Evolutionary conservation across 495 filamentous ascomycete genomes (phyloP).

Genomic region (Amorphotheca resinae): DNA sequence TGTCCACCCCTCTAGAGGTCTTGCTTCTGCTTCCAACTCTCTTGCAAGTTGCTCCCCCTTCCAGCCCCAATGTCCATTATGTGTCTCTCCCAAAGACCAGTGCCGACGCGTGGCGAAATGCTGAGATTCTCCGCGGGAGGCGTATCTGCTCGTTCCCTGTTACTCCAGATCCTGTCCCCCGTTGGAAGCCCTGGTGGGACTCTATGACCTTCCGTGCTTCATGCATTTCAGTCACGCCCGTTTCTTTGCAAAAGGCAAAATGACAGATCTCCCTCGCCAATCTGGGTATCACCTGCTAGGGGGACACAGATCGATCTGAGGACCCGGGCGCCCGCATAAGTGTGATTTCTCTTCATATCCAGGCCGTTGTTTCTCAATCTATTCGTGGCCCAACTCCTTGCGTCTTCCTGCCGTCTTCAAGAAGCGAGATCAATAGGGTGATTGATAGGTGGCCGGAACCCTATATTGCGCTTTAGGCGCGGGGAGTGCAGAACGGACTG

Average conservation of each 20-base stretch:
- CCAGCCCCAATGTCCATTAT: no score
- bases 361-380: slow-evolving; percentile 1
- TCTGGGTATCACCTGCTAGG: slow-evolving; percentile 10
- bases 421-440: no score
- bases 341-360: slow-evolving; percentile 1
- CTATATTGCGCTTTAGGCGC: not conserved
- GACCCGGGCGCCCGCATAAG: slow-evolving; percentile 12
- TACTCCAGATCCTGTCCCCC: not conserved
- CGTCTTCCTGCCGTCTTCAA: not conserved
- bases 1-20: no score
- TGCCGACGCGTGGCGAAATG: no score
- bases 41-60: no score
- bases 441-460: not conserved
- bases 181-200: not conserved
- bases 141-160: no score
- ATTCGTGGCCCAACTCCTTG: not conserved
- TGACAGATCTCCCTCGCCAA: slow-evolving; percentile 16
- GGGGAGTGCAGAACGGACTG: not conserved
- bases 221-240: not conserved
- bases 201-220: not conserved
- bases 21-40: no score
- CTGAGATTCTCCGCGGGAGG: no score
- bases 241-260: not conserved
- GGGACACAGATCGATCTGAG: slow-evolving; percentile 11
- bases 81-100: no score